These are phyloP conservation scores for Diaporthe humulicola DNA, from an alignment of 2,329 filamentous ascomycete species.

Conservation along the genomic window DNA sequence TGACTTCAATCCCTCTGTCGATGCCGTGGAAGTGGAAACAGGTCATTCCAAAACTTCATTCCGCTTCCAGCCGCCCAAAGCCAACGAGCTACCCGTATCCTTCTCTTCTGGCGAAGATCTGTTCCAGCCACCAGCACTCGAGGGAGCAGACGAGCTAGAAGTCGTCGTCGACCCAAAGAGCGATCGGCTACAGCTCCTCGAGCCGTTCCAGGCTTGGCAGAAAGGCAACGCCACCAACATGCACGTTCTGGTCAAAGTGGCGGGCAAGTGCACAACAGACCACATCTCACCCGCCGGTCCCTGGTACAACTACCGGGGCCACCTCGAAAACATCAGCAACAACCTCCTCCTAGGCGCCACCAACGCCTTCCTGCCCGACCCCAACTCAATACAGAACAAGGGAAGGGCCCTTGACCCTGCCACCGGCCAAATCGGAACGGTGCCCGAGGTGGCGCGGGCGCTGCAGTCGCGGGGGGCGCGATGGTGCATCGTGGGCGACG, in stretches of 20 bases:
- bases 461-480: constrained; percentile 42
- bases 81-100: constrained; percentile 45
- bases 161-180: constrained; percentile 47
- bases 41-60: constrained; percentile 36
- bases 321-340: constrained; percentile 54
- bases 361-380: constrained; percentile 48
- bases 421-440: constrained; percentile 39
- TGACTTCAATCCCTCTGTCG: constrained; percentile 81
- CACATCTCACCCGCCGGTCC: constrained; percentile 55
- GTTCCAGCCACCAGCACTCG: constrained; percentile 45
- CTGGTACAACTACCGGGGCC: constrained; percentile 55
- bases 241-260: constrained; percentile 50
- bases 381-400: constrained; percentile 42
- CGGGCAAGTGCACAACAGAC: constrained; percentile 55
- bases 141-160: constrained; percentile 41
- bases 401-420: constrained; percentile 47
- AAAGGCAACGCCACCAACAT: constrained; percentile 43
- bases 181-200: constrained; percentile 48
- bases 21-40: constrained; percentile 36
- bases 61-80: constrained; percentile 46
- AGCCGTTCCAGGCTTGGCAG: constrained; percentile 47
- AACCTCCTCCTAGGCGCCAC: constrained; percentile 52
- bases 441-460: constrained; percentile 47
- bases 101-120: constrained; percentile 46
- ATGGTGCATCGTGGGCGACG: constrained; percentile 52